Percentiles rank a stretch among this genome's conserved stretches.
phyloP scores from a whole-genome alignment of 2,329 filamentous ascomycete genomes.

The Calonectria pseudoturangicola region DNA sequence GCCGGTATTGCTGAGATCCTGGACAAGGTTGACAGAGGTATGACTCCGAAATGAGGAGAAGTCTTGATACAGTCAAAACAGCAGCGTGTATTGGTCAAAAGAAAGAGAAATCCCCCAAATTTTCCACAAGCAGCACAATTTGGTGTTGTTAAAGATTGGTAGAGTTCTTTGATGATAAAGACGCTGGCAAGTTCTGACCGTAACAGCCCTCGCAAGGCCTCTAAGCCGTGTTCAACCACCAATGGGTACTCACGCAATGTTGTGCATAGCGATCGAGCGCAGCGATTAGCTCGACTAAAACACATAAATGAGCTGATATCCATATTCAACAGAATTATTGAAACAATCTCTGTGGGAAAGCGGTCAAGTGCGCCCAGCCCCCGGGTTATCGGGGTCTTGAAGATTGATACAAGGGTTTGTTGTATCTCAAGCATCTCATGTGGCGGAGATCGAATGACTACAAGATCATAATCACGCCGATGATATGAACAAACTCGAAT shows the following conservation, averaged over 20 bases:
- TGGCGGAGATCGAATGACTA: not conserved
- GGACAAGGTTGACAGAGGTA: slow-evolving; percentile 7
- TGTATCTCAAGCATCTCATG: slow-evolving; percentile 15
- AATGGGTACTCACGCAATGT: slow-evolving; percentile 13
- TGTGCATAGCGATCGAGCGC: not conserved
- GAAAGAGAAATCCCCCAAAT: slow-evolving; percentile 36
- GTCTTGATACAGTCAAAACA: slow-evolving; percentile 33
- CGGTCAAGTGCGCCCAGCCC: slow-evolving; percentile 13
- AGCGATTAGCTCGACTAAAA: slow-evolving; percentile 25
- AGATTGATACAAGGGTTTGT: slow-evolving; percentile 12
- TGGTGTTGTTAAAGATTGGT: not conserved
- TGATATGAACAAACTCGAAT: slow-evolving; percentile 36
- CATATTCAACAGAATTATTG: not conserved
- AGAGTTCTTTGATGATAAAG: not conserved
- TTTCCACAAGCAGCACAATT: slow-evolving; percentile 24
- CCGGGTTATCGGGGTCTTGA: not conserved
- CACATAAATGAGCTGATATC: slow-evolving; percentile 26
- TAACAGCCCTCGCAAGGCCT: slow-evolving; percentile 20
- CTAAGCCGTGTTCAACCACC: not conserved
- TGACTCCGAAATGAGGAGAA: not conserved
- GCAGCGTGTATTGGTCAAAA: slow-evolving; percentile 30
- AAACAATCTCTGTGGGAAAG: slow-evolving; percentile 12
- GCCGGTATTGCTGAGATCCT: not conserved
- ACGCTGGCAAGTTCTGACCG: rapidly evolving
- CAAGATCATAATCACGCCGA: slow-evolving; percentile 24